Percentiles rank a stretch among this genome's conserved stretches.
Evolutionary conservation across 1,139 yeast genomes (phyloP).

Genomic region (Pichia sp.): DNA sequence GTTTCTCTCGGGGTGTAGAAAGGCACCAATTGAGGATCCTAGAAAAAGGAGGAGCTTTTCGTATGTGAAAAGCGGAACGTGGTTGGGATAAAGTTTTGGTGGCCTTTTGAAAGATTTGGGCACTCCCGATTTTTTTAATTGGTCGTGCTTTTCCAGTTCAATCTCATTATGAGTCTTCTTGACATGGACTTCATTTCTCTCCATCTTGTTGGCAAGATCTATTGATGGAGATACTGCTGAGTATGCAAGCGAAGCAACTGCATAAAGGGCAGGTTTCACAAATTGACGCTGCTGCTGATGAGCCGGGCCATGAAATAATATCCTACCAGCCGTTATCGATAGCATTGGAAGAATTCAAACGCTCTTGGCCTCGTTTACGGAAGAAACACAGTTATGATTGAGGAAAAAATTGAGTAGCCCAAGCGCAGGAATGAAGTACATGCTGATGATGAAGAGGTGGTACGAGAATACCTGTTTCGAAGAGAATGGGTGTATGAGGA

Average conservation of each 20-base stretch:
- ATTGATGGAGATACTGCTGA: conserved; percentile 44
- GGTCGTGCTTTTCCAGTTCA: conserved; percentile 24
- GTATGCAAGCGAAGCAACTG: conserved; percentile 28
- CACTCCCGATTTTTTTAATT: conserved; percentile 10
- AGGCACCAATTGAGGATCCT: conserved; percentile 82
- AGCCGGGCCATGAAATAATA: background rate
- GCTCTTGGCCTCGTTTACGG: too few relatives aligned
- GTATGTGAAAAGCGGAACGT: conserved; percentile 63
- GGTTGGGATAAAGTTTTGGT: conserved; percentile 64
- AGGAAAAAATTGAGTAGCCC: too few relatives aligned
- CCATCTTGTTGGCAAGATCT: conserved; percentile 55
- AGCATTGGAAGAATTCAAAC: too few relatives aligned
- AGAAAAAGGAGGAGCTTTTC: conserved; percentile 64
- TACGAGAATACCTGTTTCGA: too few relatives aligned
- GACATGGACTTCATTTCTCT: conserved; percentile 46
- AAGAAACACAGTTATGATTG: too few relatives aligned
- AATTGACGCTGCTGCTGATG: conserved; percentile 13
- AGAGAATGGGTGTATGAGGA: background rate
- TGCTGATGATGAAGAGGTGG: too few relatives aligned
- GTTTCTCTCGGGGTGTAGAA: conserved; percentile 73
- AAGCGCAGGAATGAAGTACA: too few relatives aligned
- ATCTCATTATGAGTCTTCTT: conserved; percentile 35
- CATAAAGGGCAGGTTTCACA: conserved; percentile 22
- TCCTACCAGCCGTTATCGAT: background rate
- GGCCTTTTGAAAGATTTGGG: conserved; percentile 35